A percentile compares a stretch with the other conserved stretches of the same genome.
These are phyloP conservation scores for Tuber borchii DNA, from an alignment of 495 filamentous ascomycete genomes.

Conservation along the genomic window DNA sequence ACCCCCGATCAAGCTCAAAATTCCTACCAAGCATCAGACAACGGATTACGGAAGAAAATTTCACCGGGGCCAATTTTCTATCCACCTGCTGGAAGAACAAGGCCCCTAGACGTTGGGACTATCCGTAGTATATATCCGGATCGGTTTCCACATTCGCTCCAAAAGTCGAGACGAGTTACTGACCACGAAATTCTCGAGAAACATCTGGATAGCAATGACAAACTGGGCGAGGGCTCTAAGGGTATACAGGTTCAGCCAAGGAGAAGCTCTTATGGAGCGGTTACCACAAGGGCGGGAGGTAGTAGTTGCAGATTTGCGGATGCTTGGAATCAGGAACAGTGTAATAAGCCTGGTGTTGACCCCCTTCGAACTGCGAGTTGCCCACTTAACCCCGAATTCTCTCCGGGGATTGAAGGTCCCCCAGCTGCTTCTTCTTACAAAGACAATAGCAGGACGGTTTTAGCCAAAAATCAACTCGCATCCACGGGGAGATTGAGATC, in stretches of 20 bases:
- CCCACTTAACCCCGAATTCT: neutral
- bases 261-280: neutral
- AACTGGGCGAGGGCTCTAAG: neutral
- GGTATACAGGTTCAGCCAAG: neutral
- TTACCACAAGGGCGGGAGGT: neutral
- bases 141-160: neutral
- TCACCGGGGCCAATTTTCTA: neutral
- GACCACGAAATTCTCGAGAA: neutral
- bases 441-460: neutral
- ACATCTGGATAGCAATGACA: neutral
- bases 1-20: neutral
- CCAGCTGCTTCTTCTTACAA: neutral
- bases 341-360: neutral
- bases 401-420: neutral
- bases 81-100: neutral
- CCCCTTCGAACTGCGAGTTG: neutral
- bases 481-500: neutral
- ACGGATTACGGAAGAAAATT: neutral
- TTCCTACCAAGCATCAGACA: neutral
- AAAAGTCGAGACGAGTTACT: neutral
- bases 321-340: neutral
- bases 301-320: neutral
- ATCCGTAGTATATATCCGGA: neutral
- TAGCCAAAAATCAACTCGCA: neutral
- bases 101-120: neutral